These are phyloP conservation scores for Tilletiaria anomala DNA, from an alignment of 1,284 basidiomycete species.

Conservation along the genomic window DNA sequence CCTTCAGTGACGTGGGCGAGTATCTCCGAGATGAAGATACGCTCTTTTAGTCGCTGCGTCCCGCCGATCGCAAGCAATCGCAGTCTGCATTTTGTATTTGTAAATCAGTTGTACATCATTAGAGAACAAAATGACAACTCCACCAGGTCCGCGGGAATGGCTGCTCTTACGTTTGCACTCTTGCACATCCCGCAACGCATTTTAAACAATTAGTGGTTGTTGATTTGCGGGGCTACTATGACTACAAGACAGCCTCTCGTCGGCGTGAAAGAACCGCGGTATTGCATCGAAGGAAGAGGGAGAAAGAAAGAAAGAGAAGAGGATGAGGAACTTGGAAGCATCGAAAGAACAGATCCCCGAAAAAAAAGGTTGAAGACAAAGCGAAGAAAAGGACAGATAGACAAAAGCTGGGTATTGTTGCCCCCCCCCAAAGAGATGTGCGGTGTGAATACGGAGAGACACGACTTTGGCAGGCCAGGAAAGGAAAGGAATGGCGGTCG, in stretches of 20 bases:
- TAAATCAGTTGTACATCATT: not conserved
- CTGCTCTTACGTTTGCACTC: not conserved
- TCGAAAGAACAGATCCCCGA: no score
- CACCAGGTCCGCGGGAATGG: not conserved
- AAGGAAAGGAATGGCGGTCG: no score
- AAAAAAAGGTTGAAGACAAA: no score
- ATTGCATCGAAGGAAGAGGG: not conserved
- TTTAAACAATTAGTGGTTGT: no score
- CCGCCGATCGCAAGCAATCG: not conserved
- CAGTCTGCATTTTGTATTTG: not conserved
- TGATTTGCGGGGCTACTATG: no score
- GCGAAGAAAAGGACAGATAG: not conserved
- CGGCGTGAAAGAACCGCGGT: not conserved
- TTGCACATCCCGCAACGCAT: no score
- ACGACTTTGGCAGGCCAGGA: no score
- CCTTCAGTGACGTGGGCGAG: conserved; percentile 28
- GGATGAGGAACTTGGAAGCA: not conserved
- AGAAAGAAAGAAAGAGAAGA: not conserved
- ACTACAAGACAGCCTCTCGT: not conserved
- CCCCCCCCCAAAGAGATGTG: no score
- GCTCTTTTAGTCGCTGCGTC: conserved; percentile 15
- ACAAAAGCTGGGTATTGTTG: not conserved
- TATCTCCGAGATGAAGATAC: conserved; percentile 36
- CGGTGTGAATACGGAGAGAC: not conserved
- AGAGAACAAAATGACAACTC: not conserved